Conservation (phyloP, 129 eudicot genomes). For the sunflower (Helianthus annuus) region DNA sequence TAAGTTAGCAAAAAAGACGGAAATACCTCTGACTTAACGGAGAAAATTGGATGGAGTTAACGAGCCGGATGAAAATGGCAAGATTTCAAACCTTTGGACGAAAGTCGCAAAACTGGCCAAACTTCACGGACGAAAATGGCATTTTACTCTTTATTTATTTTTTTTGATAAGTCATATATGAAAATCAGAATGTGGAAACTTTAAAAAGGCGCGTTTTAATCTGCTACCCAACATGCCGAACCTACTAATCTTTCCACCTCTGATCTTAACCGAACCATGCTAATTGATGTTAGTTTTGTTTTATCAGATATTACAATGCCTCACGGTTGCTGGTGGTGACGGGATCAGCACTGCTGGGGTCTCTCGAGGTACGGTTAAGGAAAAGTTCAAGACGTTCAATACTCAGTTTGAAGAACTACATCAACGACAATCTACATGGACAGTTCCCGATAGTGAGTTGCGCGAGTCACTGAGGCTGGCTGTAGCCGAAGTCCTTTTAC, state of each 20-base stretch:
- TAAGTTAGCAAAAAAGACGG: too few species aligned
- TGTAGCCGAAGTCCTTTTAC: constrained; percentile 95
- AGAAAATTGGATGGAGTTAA: too few species aligned
- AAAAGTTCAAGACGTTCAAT: constrained; percentile 76
- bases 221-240: not conserved
- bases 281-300: constrained; percentile 12
- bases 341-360: constrained; percentile 45
- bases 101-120: too few species aligned
- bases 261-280: constrained; percentile 7
- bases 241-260: not conserved
- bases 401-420: constrained; percentile 80
- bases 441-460: constrained; percentile 91
- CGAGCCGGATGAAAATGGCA: too few species aligned
- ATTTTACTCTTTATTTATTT: too few species aligned
- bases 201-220: not conserved
- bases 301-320: constrained; percentile 74
- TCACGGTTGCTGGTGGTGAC: constrained; percentile 45
- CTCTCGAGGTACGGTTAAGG: constrained; percentile 73
- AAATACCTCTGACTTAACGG: too few species aligned
- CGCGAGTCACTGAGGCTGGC: constrained; percentile 93
- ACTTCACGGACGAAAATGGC: too few species aligned
- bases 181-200: not conserved
- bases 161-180: not conserved
- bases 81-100: too few species aligned
- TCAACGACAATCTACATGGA: constrained; percentile 93